Base-by-base conservation (phyloP, 2,329 filamentous ascomycete genomes). In the Thelonectria blattea region DNA sequence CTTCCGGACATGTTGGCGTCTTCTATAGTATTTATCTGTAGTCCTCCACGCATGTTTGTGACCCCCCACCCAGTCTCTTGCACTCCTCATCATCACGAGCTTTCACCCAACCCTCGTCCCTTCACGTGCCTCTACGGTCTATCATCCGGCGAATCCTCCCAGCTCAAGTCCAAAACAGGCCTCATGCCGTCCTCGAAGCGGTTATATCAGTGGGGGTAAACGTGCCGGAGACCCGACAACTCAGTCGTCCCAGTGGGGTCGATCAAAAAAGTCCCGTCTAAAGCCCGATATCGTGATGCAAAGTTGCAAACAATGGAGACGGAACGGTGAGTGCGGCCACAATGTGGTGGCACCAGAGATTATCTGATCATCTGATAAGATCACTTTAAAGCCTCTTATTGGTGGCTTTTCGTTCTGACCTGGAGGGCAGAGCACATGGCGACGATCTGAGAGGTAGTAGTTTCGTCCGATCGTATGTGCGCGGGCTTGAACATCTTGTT, bases 291-390 rank as follows among this genome's bases (percentile, higher is more conserved):
- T 22, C 14, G 42, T 46, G 20, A 20, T 46, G 42, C 17, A 10
- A 14, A 9, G 20, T 5, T 46, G 42, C 17, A 10, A 14, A 9
- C n/a, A 10, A 22, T 17, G 42, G 17, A 17, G 18, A 14, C 17
- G 17, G 18, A n/a, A 46, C 42, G 42, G 17, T 46, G 18, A 20
- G 20, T 34, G 24, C 15, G 46, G 46, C 24, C 46, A 37, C 30
- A 49, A 49, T 34, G 46, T 49, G 46, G 46, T 49, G 46, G 46
- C 46, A 37, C 30, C 10, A 49, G 46, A 22, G 46, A 49, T 49
- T 49, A 49, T 49, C 46, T 32, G 46, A 49, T 49, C 14, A 34
- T 49, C 46, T 49, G 46, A 49, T 49, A 49, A 49, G 46, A 49
- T 49, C n/a, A 37, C 24, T 32, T 34, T 49, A n/a, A 3, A 11